phyloP scores from a whole-genome alignment of 169 alveolate genomes.

The Plasmodium reichenowi region DNA sequence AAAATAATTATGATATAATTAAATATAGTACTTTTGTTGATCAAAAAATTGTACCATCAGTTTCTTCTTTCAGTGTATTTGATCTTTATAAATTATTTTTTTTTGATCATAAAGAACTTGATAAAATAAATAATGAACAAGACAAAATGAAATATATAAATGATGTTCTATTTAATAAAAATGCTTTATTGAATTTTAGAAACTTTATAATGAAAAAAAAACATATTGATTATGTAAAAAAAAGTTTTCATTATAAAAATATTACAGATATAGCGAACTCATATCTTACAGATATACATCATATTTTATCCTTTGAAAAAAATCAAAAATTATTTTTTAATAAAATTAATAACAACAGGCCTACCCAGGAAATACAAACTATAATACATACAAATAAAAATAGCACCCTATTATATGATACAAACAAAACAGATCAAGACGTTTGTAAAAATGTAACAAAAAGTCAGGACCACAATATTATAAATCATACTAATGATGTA shows the following conservation, averaged over 20 bases:
- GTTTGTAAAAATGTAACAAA: background rate
- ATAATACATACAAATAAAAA: background rate
- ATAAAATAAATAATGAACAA: background rate
- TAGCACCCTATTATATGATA: background rate
- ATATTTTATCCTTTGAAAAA: conserved; percentile 27
- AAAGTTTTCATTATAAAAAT: background rate
- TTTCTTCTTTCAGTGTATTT: conserved; percentile 24
- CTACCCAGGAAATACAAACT: conserved; percentile 15
- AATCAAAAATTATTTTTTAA: conserved; percentile 16
- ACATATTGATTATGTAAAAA: conserved; percentile 32
- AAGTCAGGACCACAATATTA: no score
- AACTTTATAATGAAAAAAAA: conserved; percentile 25
- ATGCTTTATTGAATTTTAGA: conserved; percentile 8
- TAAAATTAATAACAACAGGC: background rate
- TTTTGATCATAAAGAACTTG: conserved; percentile 3
- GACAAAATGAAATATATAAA: conserved; percentile 18
- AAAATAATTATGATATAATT: background rate
- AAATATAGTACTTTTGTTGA: background rate
- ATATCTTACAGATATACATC: conserved; percentile 10
- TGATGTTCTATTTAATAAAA: conserved; percentile 5
- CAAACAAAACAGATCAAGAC: background rate
- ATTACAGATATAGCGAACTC: background rate
- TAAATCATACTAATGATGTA: no score
- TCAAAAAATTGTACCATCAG: background rate
- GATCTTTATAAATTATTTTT: conserved; percentile 50